Base-by-base conservation (phyloP, 2,329 filamentous ascomycete species). In the Calonectria leucothoes region DNA sequence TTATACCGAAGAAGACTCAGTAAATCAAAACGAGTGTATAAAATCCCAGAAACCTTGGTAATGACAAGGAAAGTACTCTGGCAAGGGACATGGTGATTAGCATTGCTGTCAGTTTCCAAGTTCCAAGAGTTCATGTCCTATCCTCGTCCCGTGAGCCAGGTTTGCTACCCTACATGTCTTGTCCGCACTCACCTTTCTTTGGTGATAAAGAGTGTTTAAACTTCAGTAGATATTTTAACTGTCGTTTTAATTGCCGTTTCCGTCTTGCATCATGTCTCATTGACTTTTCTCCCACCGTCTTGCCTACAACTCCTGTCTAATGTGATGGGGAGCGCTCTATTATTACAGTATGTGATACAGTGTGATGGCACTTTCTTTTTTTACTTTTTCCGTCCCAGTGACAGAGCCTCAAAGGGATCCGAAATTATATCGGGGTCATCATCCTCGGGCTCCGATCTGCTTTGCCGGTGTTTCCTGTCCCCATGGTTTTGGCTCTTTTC, bases 311-410 rank as follows among this genome's bases (percentile, higher is more conserved):
- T 51, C 59, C 29, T n/a, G 25, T 57, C 35, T 10, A 4, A 31
- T 37, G 33, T 48, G 42, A 69, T 39, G 51, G 29, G 48, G 57
- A 37, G 39, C 59, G 39, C 59, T 57, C 29, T 69, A 57, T 14
- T 66, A 29, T 33, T 64, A 72, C 66, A 69, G 52, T 49, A 57
- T 33, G 42, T 68, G 27, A 25, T 69, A 65, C 65, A 65, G 8
- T 5, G 27, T 29, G 20, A 23, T 15, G 2, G 8, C 25, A 10
- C 7, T 35, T n/a, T 66, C 31, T 35, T 14, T 45, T 20, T n/a
- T 66, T 42, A 45, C 14, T 45, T 20, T 10, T 33, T 72, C 29
- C 39, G 33, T 33, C 23, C 23, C 37, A 51, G 6, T 3, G 52
- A 33, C 10, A 69, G 23, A 6, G 23, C 4, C 25, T n/a, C 25